These are phyloP conservation scores for Juglanconis sp. DNA, from an alignment of 2,329 filamentous ascomycete species.

Conservation along the genomic window DNA sequence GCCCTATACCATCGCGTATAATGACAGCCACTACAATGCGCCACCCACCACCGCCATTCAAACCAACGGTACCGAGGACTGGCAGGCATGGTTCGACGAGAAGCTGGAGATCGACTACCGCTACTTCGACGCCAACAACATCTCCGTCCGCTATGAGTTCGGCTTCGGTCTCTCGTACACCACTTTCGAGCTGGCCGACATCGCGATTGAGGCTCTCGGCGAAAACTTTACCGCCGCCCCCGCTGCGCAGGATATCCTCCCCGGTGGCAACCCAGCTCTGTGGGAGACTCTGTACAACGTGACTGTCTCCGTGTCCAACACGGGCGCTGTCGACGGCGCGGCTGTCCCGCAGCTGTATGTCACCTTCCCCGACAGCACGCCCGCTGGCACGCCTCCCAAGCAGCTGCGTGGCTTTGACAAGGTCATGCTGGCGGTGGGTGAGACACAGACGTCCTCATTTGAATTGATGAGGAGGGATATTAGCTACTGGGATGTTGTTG, in stretches of 20 bases:
- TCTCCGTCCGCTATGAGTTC: slow-evolving; percentile 62
- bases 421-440: slow-evolving; percentile 37
- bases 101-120: slow-evolving; percentile 68
- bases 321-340: slow-evolving; percentile 46
- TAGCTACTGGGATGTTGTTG: slow-evolving; percentile 45
- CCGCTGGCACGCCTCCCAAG: slow-evolving; percentile 43
- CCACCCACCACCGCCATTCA: slow-evolving; percentile 35
- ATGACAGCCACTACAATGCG: slow-evolving; percentile 45
- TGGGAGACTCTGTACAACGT: slow-evolving; percentile 52
- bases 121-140: slow-evolving; percentile 58
- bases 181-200: slow-evolving; percentile 49
- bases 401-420: slow-evolving; percentile 53
- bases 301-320: slow-evolving; percentile 49
- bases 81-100: slow-evolving; percentile 54
- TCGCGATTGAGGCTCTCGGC: slow-evolving; percentile 43
- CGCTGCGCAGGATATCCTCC: slow-evolving; percentile 39
- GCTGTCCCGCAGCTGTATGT: slow-evolving; percentile 59
- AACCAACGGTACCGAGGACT: slow-evolving; percentile 36
- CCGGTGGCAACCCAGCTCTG: slow-evolving; percentile 54
- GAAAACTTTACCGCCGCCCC: slow-evolving; percentile 41
- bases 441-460: slow-evolving; percentile 40
- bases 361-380: slow-evolving; percentile 40
- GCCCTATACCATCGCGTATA: slow-evolving; percentile 66
- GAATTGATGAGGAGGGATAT: slow-evolving; percentile 44
- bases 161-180: slow-evolving; percentile 61